Evolutionary conservation across 2,329 filamentous ascomycete species (phyloP).

Genomic region (Scorias spongiosa): DNA sequence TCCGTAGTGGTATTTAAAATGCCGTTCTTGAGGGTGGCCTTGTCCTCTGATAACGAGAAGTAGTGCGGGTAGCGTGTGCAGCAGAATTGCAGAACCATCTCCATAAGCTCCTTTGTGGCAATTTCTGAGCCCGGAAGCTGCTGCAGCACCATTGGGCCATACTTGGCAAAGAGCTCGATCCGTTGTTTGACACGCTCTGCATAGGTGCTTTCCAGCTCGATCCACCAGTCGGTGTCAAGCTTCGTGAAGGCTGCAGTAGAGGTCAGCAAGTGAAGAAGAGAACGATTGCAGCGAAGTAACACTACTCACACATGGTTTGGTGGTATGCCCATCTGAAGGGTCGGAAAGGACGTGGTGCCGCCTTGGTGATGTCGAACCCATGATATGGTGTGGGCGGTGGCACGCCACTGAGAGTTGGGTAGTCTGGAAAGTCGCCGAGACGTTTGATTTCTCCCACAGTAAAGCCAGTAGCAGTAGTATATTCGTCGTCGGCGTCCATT

Average conservation of each 20-base stretch:
- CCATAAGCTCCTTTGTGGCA: constrained; percentile 75
- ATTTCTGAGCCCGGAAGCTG: constrained; percentile 60
- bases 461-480: constrained; percentile 48
- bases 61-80: constrained; percentile 61
- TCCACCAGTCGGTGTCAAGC: constrained; percentile 70
- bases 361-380: constrained; percentile 53
- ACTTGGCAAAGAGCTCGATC: constrained; percentile 44
- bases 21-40: constrained; percentile 48
- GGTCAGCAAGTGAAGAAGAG: constrained; percentile 3
- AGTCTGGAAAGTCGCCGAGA: constrained; percentile 66
- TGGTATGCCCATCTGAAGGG: constrained; percentile 76
- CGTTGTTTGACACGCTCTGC: constrained; percentile 51
- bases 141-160: constrained; percentile 51
- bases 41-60: constrained; percentile 45
- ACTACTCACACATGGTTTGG: constrained; percentile 70
- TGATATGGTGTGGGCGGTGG: constrained; percentile 49
- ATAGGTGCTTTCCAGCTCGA: constrained; percentile 73
- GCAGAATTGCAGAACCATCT: constrained; percentile 70
- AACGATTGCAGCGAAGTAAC: neutral
- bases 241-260: constrained; percentile 50
- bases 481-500: constrained; percentile 9
- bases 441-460: constrained; percentile 52
- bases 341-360: constrained; percentile 58
- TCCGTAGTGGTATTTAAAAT: constrained; percentile 50
- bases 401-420: constrained; percentile 58